Evolutionary conservation across 1,284 basidiomycete genomes (phyloP), one percentile per base, ranked within the genome.

Genomic region (Phaffia rhodozyma): DNA sequence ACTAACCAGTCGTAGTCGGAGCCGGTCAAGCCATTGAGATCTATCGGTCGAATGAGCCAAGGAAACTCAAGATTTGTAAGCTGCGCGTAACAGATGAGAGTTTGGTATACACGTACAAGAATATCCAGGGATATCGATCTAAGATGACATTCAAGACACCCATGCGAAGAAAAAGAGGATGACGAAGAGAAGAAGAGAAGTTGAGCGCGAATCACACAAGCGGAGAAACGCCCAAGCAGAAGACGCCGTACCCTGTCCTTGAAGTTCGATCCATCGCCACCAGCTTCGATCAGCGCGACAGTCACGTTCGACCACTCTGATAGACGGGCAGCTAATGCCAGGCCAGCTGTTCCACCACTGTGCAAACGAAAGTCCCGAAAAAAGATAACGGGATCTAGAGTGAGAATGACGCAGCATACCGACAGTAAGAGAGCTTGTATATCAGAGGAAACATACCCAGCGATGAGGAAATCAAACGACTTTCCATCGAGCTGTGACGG

Each of bases 241-340:
- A 29, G 48, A 43, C 56, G 55, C 53, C 27, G 5, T 57, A 47
- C 43, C 62, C 34, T 25, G 54, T 74, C 70, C 52, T 69, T 61
- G 55, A 81, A 79, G 4, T 78, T 78, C 53, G 79, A 76, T 1
- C 85, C 85, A 38, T 82, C 79, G 53, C 79, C 79, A 18, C 86
- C 86, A 5, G 86, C 85, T 72, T 89, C 86, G 62, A 87, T 78
- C 53, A 87, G 84, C 43, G 86, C 79, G 11, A 89, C 84, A 1
- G 84, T 84, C 21, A 78, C 79, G 68, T 81, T 82, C 0, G 78
- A 73, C 76, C 86, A 83, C 66, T 86, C 86, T 0, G 84, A 81
- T n/a, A 91, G 78, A 34, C 86, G 80, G 21, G 81, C 76, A 0
- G 86, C 88, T 32, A 90, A 72, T 9, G 84, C 84, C 25, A 89